Evolutionary conservation across 139 green algal genomes (phyloP).

Genomic region (Chlorella ohadii): DNA sequence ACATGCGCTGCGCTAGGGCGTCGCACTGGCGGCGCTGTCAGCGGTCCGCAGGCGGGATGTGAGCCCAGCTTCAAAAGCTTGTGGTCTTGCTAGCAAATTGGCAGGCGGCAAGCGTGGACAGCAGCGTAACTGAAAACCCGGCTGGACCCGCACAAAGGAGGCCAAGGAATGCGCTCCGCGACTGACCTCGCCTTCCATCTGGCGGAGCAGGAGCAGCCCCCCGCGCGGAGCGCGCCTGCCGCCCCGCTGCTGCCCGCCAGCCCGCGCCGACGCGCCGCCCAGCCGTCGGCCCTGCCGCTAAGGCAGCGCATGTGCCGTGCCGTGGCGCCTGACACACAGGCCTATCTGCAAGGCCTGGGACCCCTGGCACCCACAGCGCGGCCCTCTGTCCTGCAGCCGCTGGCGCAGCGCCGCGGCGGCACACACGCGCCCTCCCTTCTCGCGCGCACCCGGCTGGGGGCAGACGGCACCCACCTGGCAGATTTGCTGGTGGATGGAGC

Average conservation of each 20-base stretch:
- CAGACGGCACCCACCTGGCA: not conserved
- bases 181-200: too few species aligned
- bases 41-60: too few species aligned
- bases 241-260: constrained; percentile 1
- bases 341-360: not conserved
- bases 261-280: not conserved
- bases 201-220: not conserved
- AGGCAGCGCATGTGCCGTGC: constrained; percentile 12
- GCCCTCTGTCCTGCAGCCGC: constrained; percentile 7
- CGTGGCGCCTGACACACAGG: not conserved
- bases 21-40: too few species aligned
- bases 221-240: not conserved
- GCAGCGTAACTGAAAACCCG: too few species aligned
- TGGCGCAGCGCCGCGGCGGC: not conserved
- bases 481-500: not conserved
- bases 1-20: too few species aligned
- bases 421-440: not conserved
- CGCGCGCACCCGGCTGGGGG: not conserved
- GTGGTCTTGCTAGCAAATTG: too few species aligned
- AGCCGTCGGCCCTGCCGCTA: not conserved
- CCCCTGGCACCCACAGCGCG: constrained; percentile 1
- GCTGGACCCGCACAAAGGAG: too few species aligned
- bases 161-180: too few species aligned
- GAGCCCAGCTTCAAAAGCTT: too few species aligned
- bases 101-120: too few species aligned